Percentiles rank a stretch among this genome's conserved stretches.
Evolutionary conservation across 1,284 basidiomycete species (phyloP).

Genomic region (Sporisorium reilianum): DNA sequence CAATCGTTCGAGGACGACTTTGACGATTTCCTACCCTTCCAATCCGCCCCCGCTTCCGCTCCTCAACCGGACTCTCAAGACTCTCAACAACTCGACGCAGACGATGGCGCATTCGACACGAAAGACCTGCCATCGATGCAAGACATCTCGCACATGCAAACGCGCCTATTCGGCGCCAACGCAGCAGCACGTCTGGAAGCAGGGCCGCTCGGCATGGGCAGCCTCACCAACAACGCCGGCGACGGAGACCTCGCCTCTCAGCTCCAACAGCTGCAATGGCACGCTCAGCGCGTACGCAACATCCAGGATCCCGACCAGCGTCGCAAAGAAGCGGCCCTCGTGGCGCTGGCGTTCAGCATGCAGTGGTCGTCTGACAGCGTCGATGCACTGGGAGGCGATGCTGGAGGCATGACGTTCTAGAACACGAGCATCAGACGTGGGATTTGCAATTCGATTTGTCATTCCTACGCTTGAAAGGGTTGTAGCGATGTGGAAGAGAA

Average conservation of each 20-base stretch:
- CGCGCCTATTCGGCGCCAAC: constrained; percentile 24
- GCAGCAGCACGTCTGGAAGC: constrained; percentile 18
- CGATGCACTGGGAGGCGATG: neutral
- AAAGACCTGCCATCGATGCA: constrained; percentile 22
- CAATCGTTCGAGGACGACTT: constrained; percentile 46
- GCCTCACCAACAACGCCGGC: neutral
- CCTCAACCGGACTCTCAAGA: neutral
- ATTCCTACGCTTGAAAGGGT: neutral
- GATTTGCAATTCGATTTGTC: neutral
- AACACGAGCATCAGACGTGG: neutral
- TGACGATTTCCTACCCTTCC: constrained; percentile 46
- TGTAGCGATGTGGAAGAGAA: neutral
- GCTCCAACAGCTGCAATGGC: constrained; percentile 39
- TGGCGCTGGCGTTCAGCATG: constrained; percentile 50
- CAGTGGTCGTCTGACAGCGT: constrained; percentile 29
- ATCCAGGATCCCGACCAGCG: constrained; percentile 46
- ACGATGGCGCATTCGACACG: neutral
- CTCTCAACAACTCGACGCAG: neutral
- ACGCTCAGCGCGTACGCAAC: constrained; percentile 42
- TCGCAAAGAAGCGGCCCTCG: constrained; percentile 40
- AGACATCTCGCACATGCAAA: constrained; percentile 36
- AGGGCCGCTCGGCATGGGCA: constrained; percentile 19
- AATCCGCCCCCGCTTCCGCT: constrained; percentile 12
- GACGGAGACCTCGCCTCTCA: constrained; percentile 30
- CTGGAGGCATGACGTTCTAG: constrained; percentile 24